Evolutionary conservation across 2,329 filamentous ascomycete species (phyloP), one percentile per base, ranked within the genome.

Genomic region (Botrytis hyacinthi): DNA sequence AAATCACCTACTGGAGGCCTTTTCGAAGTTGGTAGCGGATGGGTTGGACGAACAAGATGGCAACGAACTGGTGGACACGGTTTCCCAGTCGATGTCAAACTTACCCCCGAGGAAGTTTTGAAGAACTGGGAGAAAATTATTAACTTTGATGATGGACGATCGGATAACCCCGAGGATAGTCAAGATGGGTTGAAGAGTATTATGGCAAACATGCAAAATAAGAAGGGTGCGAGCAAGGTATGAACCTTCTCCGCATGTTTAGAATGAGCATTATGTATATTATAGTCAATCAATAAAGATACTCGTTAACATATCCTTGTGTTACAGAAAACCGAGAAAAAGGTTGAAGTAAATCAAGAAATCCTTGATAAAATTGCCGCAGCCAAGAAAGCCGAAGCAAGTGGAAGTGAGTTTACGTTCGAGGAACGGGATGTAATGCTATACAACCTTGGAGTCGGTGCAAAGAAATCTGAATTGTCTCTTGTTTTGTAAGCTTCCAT

Each of bases 1-100:
- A 89, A 92, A 80, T 90, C 92, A 78, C 89, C 92, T 76, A 98
- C 94, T 73, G 95, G 95, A 77, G 92, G 91, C 71, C 88, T 99
- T 66, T 99, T 94, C 84, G 96, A 99, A 85, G 93, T 95, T 78
- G 96, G 96, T 80, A 96, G 93, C 81, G 96, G 95, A 76, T 99
- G 96, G 96, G 90, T 91, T 80, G 94, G 92, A 76, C 89, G 90
- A 82, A 99, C 96, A 73, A 91, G 96, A 84, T 99, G 95, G 95
- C 95, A 99, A 87, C 91, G 96, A 79, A 90, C 90, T 75, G 93
- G 93, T 71, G 96, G 96, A 78, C 90, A 95, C 82, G 93, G 92
- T 77, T 99, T 99, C 91, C 94, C 95, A 40, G 85, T 97, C 76
- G 92, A 98, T 81, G 90, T 93, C 72, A 86, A 90, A 76, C 85